A percentile compares a stretch with the other conserved stretches of the same genome.
phyloP scores from a whole-genome alignment of 768 basidiomycete species.

The Lepiota venenata region DNA sequence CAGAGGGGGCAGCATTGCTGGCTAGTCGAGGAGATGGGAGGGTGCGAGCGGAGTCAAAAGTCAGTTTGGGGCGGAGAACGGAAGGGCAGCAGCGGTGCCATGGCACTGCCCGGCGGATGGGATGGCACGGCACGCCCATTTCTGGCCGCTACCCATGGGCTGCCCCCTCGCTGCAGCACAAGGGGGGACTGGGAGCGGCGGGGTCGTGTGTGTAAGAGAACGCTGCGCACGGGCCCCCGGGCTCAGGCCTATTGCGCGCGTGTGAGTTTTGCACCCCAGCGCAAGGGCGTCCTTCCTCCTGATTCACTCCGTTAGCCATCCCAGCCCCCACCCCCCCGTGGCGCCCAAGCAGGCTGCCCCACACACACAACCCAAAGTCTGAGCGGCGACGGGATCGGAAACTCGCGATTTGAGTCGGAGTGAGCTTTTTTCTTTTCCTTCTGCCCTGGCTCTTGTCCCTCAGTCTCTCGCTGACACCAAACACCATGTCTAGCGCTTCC shows the following conservation, averaged over 20 bases:
- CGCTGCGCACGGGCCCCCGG: slow-evolving; percentile 6
- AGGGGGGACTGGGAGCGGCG: too few species aligned
- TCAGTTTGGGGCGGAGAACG: slow-evolving; percentile 11
- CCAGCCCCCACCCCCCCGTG: not conserved
- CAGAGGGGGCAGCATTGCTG: too few species aligned
- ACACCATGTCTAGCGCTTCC: slow-evolving; percentile 14
- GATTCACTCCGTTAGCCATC: not conserved
- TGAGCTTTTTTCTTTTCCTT: slow-evolving; percentile 34
- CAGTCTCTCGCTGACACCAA: slow-evolving; percentile 14
- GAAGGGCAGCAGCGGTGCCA: not conserved
- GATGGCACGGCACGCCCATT: too few species aligned
- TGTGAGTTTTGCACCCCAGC: slow-evolving; percentile 4
- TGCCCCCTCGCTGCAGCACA: too few species aligned
- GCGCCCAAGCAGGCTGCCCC: not conserved
- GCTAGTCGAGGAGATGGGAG: too few species aligned
- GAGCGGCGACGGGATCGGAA: slow-evolving; percentile 39
- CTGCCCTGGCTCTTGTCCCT: slow-evolving; percentile 14
- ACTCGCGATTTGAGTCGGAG: slow-evolving; percentile 40
- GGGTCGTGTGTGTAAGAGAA: not conserved
- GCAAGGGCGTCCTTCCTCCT: slow-evolving; percentile 1
- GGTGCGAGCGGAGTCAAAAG: slow-evolving; percentile 10
- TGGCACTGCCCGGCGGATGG: too few species aligned
- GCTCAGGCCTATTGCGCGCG: not conserved
- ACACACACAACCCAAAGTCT: slow-evolving; percentile 28
- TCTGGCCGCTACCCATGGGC: not conserved